Percentiles rank a stretch among this genome's conserved stretches.
Evolutionary conservation across 768 basidiomycete genomes (phyloP).

Genomic region (Kwoniella europaea): DNA sequence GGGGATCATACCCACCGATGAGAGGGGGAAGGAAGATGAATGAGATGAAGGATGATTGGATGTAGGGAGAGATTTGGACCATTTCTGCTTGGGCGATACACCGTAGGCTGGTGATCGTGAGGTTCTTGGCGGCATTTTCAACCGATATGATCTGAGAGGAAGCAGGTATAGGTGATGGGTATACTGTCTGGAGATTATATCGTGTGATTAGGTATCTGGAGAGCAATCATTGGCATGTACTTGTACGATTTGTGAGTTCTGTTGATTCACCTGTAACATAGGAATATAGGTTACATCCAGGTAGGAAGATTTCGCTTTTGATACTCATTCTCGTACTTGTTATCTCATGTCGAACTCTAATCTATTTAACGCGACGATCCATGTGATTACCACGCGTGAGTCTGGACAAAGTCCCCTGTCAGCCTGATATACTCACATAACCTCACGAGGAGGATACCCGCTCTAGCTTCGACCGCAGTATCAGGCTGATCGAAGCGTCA

Average conservation of each 20-base stretch:
- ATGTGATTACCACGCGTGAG: not conserved
- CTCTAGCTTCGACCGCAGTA: not conserved
- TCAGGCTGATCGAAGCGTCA: not conserved
- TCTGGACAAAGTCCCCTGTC: not conserved
- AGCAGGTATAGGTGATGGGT: not conserved
- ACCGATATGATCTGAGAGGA: not conserved
- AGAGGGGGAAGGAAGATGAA: constrained; percentile 20
- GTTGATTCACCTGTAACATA: too few relatives aligned
- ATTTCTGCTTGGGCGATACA: constrained; percentile 22
- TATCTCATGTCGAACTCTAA: constrained; percentile 1
- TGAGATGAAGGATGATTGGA: not conserved
- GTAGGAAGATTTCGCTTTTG: too few relatives aligned
- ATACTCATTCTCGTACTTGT: not conserved
- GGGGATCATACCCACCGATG: constrained; percentile 23
- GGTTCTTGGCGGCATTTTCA: not conserved
- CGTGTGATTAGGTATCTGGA: too few relatives aligned
- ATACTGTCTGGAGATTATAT: not conserved
- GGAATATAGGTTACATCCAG: too few relatives aligned
- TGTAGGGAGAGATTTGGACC: not conserved
- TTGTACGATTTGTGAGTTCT: too few relatives aligned
- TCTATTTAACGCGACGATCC: not conserved
- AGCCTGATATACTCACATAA: not conserved
- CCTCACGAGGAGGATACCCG: constrained; percentile 6
- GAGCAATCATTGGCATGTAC: too few relatives aligned
- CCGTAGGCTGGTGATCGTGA: constrained; percentile 10